A percentile compares a stretch with the other conserved stretches of the same genome.
Evolutionary conservation across 768 basidiomycete species (phyloP).

Genomic region (Phlegmacium glaucopus): DNA sequence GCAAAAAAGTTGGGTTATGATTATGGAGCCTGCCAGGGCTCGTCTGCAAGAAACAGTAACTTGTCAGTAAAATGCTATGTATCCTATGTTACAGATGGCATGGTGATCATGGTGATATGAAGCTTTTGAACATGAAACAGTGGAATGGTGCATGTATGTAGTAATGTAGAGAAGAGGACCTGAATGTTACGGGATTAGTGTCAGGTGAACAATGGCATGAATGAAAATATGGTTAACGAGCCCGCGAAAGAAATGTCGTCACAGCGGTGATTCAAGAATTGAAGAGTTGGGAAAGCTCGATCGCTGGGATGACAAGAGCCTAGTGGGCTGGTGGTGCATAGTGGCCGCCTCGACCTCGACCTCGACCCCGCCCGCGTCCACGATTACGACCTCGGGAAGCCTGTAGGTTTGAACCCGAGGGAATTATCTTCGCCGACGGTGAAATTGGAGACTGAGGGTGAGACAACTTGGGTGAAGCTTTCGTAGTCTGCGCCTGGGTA

Average conservation of each 20-base stretch:
- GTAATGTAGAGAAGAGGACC: slow-evolving; percentile 3
- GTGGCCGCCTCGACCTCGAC: slow-evolving; percentile 35
- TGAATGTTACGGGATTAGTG: not conserved
- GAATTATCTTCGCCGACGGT: slow-evolving; percentile 1
- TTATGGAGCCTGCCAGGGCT: no score
- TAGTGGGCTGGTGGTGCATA: slow-evolving; percentile 13
- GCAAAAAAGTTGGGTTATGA: no score
- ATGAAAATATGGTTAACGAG: no score
- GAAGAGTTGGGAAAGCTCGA: not conserved
- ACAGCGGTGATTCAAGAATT: not conserved
- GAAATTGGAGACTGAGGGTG: not conserved
- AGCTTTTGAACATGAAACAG: slow-evolving; percentile 2
- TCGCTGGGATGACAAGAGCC: slow-evolving; percentile 2
- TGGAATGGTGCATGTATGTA: slow-evolving; percentile 2
- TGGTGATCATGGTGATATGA: no score
- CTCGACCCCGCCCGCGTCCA: slow-evolving; percentile 33
- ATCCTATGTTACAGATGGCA: not conserved
- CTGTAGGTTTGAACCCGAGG: slow-evolving; percentile 3
- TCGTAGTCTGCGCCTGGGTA: not conserved
- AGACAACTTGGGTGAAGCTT: not conserved
- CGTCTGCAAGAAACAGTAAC: no score
- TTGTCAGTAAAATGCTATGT: no score
- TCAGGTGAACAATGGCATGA: no score
- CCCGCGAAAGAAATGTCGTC: not conserved
- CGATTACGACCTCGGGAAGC: slow-evolving; percentile 13